Percentiles rank a stretch among this genome's conserved stretches.
phyloP scores from a whole-genome alignment of 495 filamentous ascomycete species.

The Penicillium angulare region DNA sequence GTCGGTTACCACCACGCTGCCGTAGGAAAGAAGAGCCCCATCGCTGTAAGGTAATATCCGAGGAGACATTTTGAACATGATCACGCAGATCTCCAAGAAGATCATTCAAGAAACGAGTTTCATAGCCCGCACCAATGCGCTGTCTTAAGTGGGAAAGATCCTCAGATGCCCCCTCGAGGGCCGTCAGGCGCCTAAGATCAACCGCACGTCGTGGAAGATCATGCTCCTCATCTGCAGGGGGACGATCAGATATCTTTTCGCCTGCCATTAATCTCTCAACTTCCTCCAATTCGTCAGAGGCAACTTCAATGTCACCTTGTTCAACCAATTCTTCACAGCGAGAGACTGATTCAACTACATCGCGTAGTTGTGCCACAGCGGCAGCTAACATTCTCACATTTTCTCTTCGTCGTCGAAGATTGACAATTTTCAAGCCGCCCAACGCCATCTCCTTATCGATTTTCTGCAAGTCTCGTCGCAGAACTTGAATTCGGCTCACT shows the following conservation, averaged over 20 bases:
- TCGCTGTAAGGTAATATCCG: constrained; percentile 70
- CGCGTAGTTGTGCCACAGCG: constrained; percentile 77
- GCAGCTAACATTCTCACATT: constrained; percentile 82
- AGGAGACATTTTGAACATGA: constrained; percentile 77
- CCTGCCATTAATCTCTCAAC: constrained; percentile 80
- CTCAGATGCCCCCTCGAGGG: constrained; percentile 73
- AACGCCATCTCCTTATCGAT: constrained; percentile 87
- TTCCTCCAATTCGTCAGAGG: constrained; percentile 70
- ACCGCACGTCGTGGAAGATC: constrained; percentile 32
- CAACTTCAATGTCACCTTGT: constrained; percentile 72
- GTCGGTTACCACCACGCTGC: constrained; percentile 62
- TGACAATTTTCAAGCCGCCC: constrained; percentile 81
- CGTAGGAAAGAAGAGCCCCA: constrained; percentile 66
- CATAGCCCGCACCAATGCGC: constrained; percentile 84
- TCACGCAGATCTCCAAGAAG: constrained; percentile 75
- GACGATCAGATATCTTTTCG: constrained; percentile 38
- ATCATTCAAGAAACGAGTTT: constrained; percentile 73
- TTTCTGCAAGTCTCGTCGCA: constrained; percentile 74
- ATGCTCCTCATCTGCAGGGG: constrained; percentile 22
- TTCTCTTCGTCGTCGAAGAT: constrained; percentile 74
- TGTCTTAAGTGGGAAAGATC: constrained; percentile 73
- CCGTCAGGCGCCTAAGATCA: constrained; percentile 77
- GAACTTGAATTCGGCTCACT: constrained; percentile 76
- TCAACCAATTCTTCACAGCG: constrained; percentile 81
- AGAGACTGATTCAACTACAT: constrained; percentile 72